Base-by-base conservation (phyloP, 352 stramenopile species). In the Phytophthora chlamydospora region DNA sequence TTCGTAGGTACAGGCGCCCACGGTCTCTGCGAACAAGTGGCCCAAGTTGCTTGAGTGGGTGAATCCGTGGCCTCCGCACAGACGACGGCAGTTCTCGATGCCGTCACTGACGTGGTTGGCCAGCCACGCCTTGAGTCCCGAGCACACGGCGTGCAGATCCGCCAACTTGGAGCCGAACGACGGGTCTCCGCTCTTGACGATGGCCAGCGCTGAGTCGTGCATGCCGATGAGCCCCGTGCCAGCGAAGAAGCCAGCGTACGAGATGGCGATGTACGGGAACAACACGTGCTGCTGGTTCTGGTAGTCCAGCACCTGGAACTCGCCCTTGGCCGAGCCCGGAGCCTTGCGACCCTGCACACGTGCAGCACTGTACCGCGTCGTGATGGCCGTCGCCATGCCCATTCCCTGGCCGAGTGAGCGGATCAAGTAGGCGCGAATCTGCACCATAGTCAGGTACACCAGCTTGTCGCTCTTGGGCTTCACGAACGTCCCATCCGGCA, bases 381-480 rank as follows among this genome's bases (percentile, higher is more conserved):
- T 71, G 49, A 86, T 83, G 0, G 77, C 66, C 4, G 69, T 72
- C 1, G 66, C 72, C 19, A 41, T 52, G 3, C 42, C 50, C 49
- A 66, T 50, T 3, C 35, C 47, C 24, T 56, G 32, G 27, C 49
- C 49, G 10, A 61, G 34, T 6, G 41, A 50, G 9, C 43, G 52
- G 35, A 66, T 61, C 35, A 66, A 61, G 29, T 56, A 57, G 11
- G 75, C 70, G 10, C 77, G 74, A n/a, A 83, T 68, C 5, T 73
- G 52, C 8, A 85, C 68, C 74, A 83, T 84, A 0, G 74, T 87
- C 13, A 87, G 19, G 49, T 87, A 88, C 40, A 81, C 74, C n/a
- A 88, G 60, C 57, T 86, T 85, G 69, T 89, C 78, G 38, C 74
- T 84, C 66, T 85, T 67, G 6, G 78, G 78, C 68, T 83, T 69